Evolutionary conservation across 345 rosid species (phyloP), one percentile per base, ranked within the genome.

Genomic region (Citrus reticulata): DNA sequence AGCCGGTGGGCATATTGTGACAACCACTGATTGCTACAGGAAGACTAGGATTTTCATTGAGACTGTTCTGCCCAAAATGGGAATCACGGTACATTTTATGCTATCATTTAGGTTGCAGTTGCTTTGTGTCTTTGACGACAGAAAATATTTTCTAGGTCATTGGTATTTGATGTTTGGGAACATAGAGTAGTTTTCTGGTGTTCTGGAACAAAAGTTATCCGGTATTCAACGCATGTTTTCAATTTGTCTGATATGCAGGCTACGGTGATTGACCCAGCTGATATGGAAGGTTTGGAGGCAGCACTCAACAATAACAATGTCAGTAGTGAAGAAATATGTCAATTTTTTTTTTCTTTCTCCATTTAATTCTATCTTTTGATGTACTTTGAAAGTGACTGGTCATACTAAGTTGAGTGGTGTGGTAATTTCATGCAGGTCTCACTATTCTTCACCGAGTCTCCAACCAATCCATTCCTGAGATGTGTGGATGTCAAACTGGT

Each of bases 11-110:
- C 99, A 96, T 79, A 73, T 96, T 77, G 93, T 96, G 55, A 94
- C 99, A 16, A 94, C 99, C 54, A 96, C 97, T 0, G 99, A 96
- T 83, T 96, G 99, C 76, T 96, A 96, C 77, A 81, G 98, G 86
- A 94, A 93, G 87, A 96, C 98, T 55, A 88, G 99, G 86, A 93
- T 94, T 72, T 96, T 96, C 88, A 96, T 96, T 62, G 99, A 96
- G 85, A 94, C 85, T 27, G 39, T 94, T 77, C 95, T 96, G 78
- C 99, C 99, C 82, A 93, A 88, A 86, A 83, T 94, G 94, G 98
- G 99, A 55, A 93, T 96, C 86, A 83, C 83, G 85, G 99, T 96
- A 89, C 54, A 6, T 63, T 24, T 37, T 25, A 70, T 65, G 32
- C 49, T 5, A 4, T 25, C 70, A 16, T 71, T 61, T 27, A 7